phyloP scores from a whole-genome alignment of 1,284 basidiomycete genomes.

The Earliella scabrosa region DNA sequence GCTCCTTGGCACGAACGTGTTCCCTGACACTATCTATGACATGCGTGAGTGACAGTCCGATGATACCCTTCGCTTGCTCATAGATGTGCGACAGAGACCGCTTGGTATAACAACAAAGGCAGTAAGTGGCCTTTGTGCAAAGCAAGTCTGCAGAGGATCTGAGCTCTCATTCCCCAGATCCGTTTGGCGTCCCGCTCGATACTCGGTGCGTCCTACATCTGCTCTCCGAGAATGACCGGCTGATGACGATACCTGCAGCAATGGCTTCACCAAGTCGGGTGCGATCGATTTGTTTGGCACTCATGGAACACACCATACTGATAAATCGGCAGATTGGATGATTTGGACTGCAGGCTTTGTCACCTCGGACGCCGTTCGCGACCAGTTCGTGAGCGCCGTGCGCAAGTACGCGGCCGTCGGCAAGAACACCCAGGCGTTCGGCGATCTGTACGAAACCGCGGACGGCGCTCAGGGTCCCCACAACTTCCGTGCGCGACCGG shows the following conservation, averaged over 20 bases:
- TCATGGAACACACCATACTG: too few species aligned
- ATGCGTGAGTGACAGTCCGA: conserved; percentile 49
- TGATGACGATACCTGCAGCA: conserved; percentile 44
- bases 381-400: conserved; percentile 57
- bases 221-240: not conserved
- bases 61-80: not conserved
- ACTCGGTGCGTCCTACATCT: not conserved
- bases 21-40: conserved; percentile 58
- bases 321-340: conserved; percentile 67
- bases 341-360: conserved; percentile 62
- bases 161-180: too few species aligned
- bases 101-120: conserved; percentile 61
- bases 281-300: too few species aligned
- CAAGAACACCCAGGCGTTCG: conserved; percentile 51
- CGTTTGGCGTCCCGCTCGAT: too few species aligned
- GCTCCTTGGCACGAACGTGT: not conserved
- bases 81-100: conserved; percentile 48
- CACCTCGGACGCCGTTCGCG: conserved; percentile 47
- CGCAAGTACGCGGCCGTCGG: conserved; percentile 56
- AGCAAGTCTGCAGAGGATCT: too few species aligned
- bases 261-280: conserved; percentile 46
- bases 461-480: conserved; percentile 43
- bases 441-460: conserved; percentile 66
- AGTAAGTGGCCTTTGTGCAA: conserved; percentile 30
- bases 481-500: conserved; percentile 50